These are phyloP conservation scores for Oryza brachyantha DNA, from an alignment of 176 grass and related monocot species.

Conservation along the genomic window DNA sequence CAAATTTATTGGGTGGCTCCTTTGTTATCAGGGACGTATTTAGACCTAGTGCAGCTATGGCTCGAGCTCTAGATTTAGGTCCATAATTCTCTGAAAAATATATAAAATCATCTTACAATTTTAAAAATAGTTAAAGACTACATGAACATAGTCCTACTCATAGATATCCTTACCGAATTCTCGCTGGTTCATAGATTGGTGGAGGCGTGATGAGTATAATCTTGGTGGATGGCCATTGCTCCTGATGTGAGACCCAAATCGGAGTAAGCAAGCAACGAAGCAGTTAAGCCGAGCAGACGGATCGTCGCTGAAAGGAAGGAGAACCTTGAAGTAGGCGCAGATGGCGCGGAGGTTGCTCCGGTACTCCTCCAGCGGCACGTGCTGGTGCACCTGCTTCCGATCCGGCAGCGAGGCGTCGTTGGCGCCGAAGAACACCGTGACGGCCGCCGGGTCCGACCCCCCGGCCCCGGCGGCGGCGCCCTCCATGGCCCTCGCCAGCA, in stretches of 20 bases:
- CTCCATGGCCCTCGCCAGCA: conserved; percentile 55
- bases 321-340: conserved; percentile 70
- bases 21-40: too few species aligned
- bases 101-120: too few species aligned
- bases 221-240: conserved; percentile 52
- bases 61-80: too few species aligned
- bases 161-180: conserved; percentile 63
- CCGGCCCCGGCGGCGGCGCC: conserved; percentile 34
- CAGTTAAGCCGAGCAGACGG: background rate
- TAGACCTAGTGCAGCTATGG: too few species aligned
- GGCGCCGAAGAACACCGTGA: conserved; percentile 83
- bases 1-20: background rate
- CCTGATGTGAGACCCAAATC: conserved; percentile 44
- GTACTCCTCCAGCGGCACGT: conserved; percentile 80
- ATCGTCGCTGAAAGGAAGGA: too few species aligned
- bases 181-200: conserved; percentile 67
- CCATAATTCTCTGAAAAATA: too few species aligned
- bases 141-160: too few species aligned
- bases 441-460: conserved; percentile 41
- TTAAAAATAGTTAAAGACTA: too few species aligned
- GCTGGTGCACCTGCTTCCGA: conserved; percentile 47
- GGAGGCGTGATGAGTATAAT: conserved; percentile 86
- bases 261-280: background rate
- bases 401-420: conserved; percentile 80
- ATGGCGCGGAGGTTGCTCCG: conserved; percentile 67